Evolutionary conservation across 176 grass and related monocot species (phyloP).

Genomic region (Elymus sibiricus): DNA sequence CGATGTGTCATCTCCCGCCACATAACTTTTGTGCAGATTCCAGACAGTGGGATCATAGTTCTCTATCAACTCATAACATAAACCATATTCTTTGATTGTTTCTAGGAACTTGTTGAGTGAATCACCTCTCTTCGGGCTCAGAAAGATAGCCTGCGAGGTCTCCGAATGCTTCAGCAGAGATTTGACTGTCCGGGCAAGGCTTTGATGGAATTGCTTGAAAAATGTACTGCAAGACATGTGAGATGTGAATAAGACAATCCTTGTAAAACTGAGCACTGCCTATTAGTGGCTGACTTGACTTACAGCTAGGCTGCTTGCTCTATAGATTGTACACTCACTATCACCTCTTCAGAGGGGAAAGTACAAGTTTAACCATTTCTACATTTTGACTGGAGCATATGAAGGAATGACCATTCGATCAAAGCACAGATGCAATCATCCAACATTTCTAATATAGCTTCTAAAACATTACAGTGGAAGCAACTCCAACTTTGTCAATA

Average conservation of each 20-base stretch:
- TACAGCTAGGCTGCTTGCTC: not conserved
- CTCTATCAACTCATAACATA: slow-evolving; percentile 69
- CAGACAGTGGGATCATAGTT: slow-evolving; percentile 75
- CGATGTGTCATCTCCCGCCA: slow-evolving; percentile 39
- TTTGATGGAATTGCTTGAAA: slow-evolving; percentile 79
- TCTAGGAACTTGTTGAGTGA: slow-evolving; percentile 72
- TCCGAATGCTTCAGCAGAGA: slow-evolving; percentile 54
- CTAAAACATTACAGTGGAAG: not conserved
- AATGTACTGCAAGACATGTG: slow-evolving; percentile 56
- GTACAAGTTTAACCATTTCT: not conserved
- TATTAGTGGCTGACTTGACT: not conserved
- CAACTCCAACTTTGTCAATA: not conserved
- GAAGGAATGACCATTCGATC: not conserved
- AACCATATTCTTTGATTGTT: slow-evolving; percentile 49
- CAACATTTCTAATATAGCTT: not conserved
- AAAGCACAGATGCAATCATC: not conserved
- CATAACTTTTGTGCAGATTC: slow-evolving; percentile 63
- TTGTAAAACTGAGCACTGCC: not conserved
- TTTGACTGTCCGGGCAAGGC: slow-evolving; percentile 52
- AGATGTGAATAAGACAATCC: slow-evolving; percentile 2
- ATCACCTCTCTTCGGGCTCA: slow-evolving; percentile 89
- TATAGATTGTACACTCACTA: not conserved
- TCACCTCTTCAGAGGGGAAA: not conserved
- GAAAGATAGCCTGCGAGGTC: slow-evolving; percentile 71
- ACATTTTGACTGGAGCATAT: slow-evolving; percentile 6